Evolutionary conservation across 176 grass and related monocot species (phyloP).

Genomic region (Coix lacrymajobi): DNA sequence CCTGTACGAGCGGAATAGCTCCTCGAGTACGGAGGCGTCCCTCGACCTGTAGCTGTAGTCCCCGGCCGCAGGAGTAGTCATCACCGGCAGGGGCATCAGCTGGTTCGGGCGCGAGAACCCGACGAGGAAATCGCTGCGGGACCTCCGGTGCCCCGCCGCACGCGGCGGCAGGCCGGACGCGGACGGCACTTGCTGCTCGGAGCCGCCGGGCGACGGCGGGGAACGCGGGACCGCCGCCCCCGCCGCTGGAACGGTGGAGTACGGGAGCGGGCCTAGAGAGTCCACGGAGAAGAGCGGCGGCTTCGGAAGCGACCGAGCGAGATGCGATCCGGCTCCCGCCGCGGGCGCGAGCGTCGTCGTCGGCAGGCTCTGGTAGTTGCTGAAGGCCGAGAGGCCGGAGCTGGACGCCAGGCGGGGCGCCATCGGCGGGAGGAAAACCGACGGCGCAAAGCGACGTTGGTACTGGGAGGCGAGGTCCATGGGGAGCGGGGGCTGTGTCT

Average conservation of each 20-base stretch:
- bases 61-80: neutral
- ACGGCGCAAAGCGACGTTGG: neutral
- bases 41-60: neutral
- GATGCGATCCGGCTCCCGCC: slow-evolving; percentile 18
- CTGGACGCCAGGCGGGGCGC: neutral
- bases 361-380: slow-evolving; percentile 19
- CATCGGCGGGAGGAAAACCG: neutral
- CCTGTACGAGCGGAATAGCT: slow-evolving; percentile 57
- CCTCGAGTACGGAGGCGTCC: slow-evolving; percentile 28
- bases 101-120: slow-evolving; percentile 7
- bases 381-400: slow-evolving; percentile 15
- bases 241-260: neutral
- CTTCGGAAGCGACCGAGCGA: slow-evolving; percentile 31
- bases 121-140: slow-evolving; percentile 56
- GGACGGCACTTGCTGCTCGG: neutral
- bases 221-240: neutral
- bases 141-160: slow-evolving; percentile 46
- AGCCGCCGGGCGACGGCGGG: slow-evolving; percentile 8
- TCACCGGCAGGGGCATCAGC: neutral
- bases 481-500: neutral
- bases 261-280: slow-evolving; percentile 10
- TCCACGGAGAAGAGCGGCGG: slow-evolving; percentile 36
- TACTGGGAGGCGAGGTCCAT: slow-evolving; percentile 14
- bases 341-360: neutral
- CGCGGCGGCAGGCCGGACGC: slow-evolving; percentile 34